Percentiles rank a stretch among this genome's conserved stretches.
Conservation (phyloP, 2,329 filamentous ascomycete species). For the Talaromyces sp. region DNA sequence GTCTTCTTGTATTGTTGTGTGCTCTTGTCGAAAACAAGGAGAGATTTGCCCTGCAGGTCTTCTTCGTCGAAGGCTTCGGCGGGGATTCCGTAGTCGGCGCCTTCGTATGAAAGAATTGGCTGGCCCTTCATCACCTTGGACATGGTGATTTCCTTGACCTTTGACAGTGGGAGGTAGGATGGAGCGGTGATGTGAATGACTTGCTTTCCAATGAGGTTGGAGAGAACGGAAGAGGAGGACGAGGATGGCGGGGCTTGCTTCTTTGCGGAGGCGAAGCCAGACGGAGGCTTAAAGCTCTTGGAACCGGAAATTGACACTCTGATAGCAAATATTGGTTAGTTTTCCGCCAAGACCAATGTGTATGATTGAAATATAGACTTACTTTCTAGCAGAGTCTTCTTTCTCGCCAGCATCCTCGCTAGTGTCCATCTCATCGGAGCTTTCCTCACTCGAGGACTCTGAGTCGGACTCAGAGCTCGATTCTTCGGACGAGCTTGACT, state of each 20-base stretch:
- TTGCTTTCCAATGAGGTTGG: conserved; percentile 48
- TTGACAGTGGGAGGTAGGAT: conserved; percentile 45
- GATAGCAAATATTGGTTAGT: conserved; percentile 4
- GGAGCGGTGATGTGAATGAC: conserved; percentile 54
- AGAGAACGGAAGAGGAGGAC: conserved; percentile 36
- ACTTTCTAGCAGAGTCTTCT: conserved; percentile 20
- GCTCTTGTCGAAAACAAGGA: conserved; percentile 42
- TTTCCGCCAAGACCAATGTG: background rate
- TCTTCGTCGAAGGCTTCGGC: conserved; percentile 34
- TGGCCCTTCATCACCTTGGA: conserved; percentile 44
- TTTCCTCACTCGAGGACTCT: conserved; percentile 20
- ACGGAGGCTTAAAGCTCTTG: conserved; percentile 45
- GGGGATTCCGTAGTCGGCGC: conserved; percentile 46
- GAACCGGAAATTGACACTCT: conserved; percentile 30
- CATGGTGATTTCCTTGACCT: conserved; percentile 49
- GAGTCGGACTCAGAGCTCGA: conserved; percentile 12
- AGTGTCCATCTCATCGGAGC: conserved; percentile 24
- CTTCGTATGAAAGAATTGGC: conserved; percentile 46
- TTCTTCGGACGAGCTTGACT: conserved; percentile 21
- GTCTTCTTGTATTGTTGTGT: conserved; percentile 37
- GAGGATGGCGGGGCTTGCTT: conserved; percentile 37
- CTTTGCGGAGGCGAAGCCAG: conserved; percentile 45
- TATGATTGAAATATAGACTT: conserved; percentile 1
- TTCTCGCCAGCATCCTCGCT: conserved; percentile 19
- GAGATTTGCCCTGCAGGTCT: conserved; percentile 31